Base-by-base conservation (phyloP, 2,329 filamentous ascomycete genomes). In the Pseudogymnoascus sp. region DNA sequence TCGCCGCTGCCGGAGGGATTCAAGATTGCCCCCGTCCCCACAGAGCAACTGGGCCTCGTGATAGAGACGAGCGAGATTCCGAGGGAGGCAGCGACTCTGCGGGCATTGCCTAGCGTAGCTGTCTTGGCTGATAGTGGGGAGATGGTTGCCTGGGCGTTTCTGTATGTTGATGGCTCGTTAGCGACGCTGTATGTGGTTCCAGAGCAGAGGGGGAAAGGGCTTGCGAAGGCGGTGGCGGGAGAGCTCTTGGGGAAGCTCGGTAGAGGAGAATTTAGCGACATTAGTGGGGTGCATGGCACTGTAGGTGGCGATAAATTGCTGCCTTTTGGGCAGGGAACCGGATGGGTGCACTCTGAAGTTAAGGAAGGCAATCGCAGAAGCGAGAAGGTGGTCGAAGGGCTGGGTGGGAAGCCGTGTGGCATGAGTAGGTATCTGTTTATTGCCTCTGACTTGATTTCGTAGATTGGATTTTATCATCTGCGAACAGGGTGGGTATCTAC, bases 301-400 rank as follows among this genome's bases (percentile, higher is more conserved):
- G n/a, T 54, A 32, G 7, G 25, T 38, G 69, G 67, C 1, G 67
- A 64, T 60, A 61, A 61, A 3, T 22, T 60, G 5, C 18, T 32
- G 22, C 41, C 58, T 12, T 60, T 47, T 54, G 58, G 58, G 5
- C 30, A 59, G 47, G 62, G 62, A 34, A 69, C 66, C 60, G 69
- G 66, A 8, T 72, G 67, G 64, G 63, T 67, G 4, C 68, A 71
- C 66, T 60, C 68, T 1, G 69, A 71, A 65, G 68, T 71, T 2
- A 63, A 68, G 32, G 64, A 61, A 3, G 70, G 68, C 25, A 71
- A 72, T 63, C 22, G 16, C 37, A 68, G 59, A 9, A 72, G 70
- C 63, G 68, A 70, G 59, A 66, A 65, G n/a, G 67, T 71, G 1
- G 70, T 72, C 68, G 66, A 57, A 32, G 60, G 62, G 1, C 28